Evolutionary conservation across 2,329 filamentous ascomycete species (phyloP), one percentile per base, ranked within the genome.

Genomic region (Ophiostoma sp.): DNA sequence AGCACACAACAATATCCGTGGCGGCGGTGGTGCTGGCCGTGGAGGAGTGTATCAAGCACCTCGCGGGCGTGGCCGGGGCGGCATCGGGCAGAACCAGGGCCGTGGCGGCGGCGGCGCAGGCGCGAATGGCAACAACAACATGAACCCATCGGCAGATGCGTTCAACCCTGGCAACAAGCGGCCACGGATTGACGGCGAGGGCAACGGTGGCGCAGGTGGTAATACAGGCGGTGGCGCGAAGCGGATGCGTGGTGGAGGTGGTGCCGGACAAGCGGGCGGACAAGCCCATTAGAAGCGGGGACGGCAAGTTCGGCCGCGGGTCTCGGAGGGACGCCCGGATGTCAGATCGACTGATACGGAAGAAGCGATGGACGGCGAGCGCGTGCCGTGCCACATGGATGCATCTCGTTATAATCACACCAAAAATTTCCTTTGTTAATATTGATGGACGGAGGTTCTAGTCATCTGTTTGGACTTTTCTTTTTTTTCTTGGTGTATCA

Each of bases 81-180:
- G 71, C 27, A 67, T 70, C 1, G 72, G 73, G 14, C 69, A 72
- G 12, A 58, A 63, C 66, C 71, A 71, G 2, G 71, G 74, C 41
- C 70, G 72, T 2, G 70, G 72, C 7, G 73, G 74, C 2, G 71
- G 72, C 12, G 67, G 68, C 9, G 76, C 75, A 8, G 75, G 77
- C 74, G 38, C 72, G 69, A 77, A 77, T 6, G 77, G 81, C 36
- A 27, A 41, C 0, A 55, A 38, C 16, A 75, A 76, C n/a, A 73
- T 86, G 49, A 85, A 83, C 73, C 80, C 81, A 2, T 76, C 78
- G 11, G 84, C 81, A 14, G 83, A 84, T 11, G 82, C 83, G 70
- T 82, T 84, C 72, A 83, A 84, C 41, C 80, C 82, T 16, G 82
- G 83, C 36, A 84, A 81, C 72, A 86, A 87, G 76, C 79, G 84